These are phyloP conservation scores for Phytophthora tubulina DNA, from an alignment of 352 stramenopile genomes.

Conservation along the genomic window DNA sequence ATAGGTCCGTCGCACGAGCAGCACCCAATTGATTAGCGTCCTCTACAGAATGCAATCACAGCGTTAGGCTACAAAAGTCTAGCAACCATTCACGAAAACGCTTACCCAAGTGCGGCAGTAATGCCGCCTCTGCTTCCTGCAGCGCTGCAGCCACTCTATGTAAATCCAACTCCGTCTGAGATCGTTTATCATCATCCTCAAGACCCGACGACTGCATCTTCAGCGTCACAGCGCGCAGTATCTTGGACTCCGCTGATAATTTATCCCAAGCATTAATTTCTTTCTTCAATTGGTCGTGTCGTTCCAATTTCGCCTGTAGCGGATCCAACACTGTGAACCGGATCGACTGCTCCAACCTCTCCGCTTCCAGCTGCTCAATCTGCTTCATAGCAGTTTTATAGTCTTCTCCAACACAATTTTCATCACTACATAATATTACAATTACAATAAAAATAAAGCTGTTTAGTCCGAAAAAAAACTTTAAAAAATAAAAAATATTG, in stretches of 20 bases:
- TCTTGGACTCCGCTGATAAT: constrained; percentile 30
- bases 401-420: constrained; percentile 43
- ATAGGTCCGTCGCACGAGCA: constrained; percentile 57
- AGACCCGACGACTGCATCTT: constrained; percentile 47
- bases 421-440: constrained; percentile 27
- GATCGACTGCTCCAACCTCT: constrained; percentile 82
- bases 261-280: constrained; percentile 47
- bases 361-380: constrained; percentile 62
- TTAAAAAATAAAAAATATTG: constrained; percentile 10
- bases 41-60: constrained; percentile 38
- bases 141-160: constrained; percentile 52
- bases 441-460: constrained; percentile 8
- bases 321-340: constrained; percentile 82
- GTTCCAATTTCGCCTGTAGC: constrained; percentile 60
- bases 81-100: constrained; percentile 3
- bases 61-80: neutral
- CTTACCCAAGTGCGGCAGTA: constrained; percentile 57
- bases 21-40: constrained; percentile 44
- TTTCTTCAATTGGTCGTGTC: constrained; percentile 53
- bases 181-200: constrained; percentile 56
- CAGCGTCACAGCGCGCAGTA: constrained; percentile 37
- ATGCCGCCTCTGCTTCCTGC: constrained; percentile 43
- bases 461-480: neutral
- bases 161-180: constrained; percentile 50
- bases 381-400: constrained; percentile 62